These are phyloP conservation scores for Nicotiana sylvestris DNA, from an alignment of 257 asterid species.

Conservation along the genomic window DNA sequence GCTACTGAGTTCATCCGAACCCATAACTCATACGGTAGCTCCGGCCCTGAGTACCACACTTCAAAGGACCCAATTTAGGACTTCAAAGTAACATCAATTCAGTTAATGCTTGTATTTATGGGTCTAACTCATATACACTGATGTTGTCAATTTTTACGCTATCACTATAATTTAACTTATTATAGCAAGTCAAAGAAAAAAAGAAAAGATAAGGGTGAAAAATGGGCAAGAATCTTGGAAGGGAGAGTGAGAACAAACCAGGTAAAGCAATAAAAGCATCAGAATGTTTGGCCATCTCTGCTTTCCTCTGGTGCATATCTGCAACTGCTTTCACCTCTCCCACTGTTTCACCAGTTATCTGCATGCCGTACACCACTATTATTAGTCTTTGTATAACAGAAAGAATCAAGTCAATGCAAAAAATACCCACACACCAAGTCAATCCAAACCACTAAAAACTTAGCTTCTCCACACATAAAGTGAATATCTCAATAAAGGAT, in stretches of 20 bases:
- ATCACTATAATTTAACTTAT: no score
- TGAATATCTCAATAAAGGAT: neutral
- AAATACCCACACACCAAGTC: neutral
- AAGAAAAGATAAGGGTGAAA: neutral
- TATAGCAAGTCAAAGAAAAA: neutral
- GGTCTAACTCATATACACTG: no score
- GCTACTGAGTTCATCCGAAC: no score
- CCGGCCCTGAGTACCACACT: no score
- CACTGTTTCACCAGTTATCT: constrained; percentile 41
- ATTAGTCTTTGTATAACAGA: neutral
- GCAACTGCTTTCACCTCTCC: constrained; percentile 43
- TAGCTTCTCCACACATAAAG: neutral
- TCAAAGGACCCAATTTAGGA: neutral
- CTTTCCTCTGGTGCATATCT: constrained; percentile 43
- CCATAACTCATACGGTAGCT: no score
- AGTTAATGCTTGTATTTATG: no score
- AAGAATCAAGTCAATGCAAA: neutral
- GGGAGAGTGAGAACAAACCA: constrained; percentile 14
- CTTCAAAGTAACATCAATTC: neutral
- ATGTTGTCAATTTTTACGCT: no score
- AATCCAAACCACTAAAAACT: neutral
- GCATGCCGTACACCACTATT: neutral
- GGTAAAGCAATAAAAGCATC: constrained; percentile 44
- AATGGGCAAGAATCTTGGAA: neutral
- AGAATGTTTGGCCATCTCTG: constrained; percentile 38